Base-by-base conservation (phyloP, 1,284 basidiomycete species). In the Ustilago hordei region DNA sequence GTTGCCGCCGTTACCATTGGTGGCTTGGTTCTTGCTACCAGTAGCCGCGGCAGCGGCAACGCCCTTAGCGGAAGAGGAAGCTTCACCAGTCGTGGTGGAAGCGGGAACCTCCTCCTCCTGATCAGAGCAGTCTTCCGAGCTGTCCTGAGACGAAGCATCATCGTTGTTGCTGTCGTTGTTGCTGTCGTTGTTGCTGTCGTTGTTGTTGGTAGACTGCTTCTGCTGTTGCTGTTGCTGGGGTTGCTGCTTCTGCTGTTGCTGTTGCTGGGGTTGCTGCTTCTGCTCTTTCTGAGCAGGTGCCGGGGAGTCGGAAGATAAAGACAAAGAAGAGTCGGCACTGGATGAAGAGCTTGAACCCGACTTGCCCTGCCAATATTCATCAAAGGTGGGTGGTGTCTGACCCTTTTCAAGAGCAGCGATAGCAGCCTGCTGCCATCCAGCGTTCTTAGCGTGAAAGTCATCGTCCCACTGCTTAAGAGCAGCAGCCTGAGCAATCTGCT, bases 271-370 rank as follows among this genome's bases (percentile, higher is more conserved):
- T 39, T 60, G 56, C 23, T 61, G 45, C 13, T 60, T 43, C n/a
- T 55, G 4, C 41, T 57, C 36, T 41, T 57, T 41, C 13, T 41
- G 31, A 17, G 39, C 39, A 28, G 39, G 55, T 19, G 55, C 31
- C 15, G 65, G 39, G 15, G 70, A 84, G 84, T 68, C 81, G 73
- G 60, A 81, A 79, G 17, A 83, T 80, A 63, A 84, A 64, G 38
- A 83, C 36, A 71, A 85, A 82, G 36, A 84, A 81, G 60, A 85
- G 60, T 31, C 86, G 77, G 9, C 83, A 75, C 36, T 54, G n/a
- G 74, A 84, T 78, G 75, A 85, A 68, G 63, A 85, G 56, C 36
- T n/a, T 5, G 43, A 35, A 17, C 60, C 64, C 2, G 62, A 60
- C 55, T 82, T 72, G 41, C 61, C 61, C 19, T 47, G 54, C 70